Base-by-base conservation (phyloP, 2,329 filamentous ascomycete species). In the Paecilomyces formosus region DNA sequence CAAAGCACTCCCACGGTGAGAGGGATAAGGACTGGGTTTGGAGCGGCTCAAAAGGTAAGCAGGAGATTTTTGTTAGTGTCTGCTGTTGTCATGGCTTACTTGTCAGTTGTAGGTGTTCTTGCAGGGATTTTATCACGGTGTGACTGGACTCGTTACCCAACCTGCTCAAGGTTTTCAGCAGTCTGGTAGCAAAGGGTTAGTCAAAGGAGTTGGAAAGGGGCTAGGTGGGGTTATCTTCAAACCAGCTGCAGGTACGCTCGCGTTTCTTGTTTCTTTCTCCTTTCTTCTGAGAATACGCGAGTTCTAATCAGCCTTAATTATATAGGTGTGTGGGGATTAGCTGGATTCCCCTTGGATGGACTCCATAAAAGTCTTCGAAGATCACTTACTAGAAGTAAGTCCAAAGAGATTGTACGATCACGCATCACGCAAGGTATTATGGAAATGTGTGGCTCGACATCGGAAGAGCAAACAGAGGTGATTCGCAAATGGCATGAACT, bases 1-100 rank as follows among this genome's bases (percentile, higher is more conserved):
- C 68, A 70, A 12, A 58, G 60, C 3, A 80, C 82, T 60, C 67
- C 67, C 1, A 79, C 79, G 1, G 74, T 73, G 8, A 60, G 73
- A 12, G 39, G 39, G 1, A 45, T 45, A 5, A 8, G 18, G 5
- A 45, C 15, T 18, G 39, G 39, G 18, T 18, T 45, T 18, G 15
- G 39, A 4, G 61, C 66, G 1, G 79, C 78, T 61, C 15, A 57
- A 61, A 30, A 57, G 61, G 1, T 62, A 64, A 72, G 12, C 64
- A 70, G 2, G 63, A 66, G 31, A 63, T 72, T 5, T 65, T 74
- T 51, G 68, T 67, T 62, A n/a, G n/a, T 4, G 71, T 72, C 33
- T 71, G 67, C 65, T 69, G 70, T n/a, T n/a, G 35, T 9, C 69
- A 65, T 33, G 75, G 73, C 0, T 65, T 67, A 0, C 53, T 61